Evolutionary conservation across 805 yeast genomes (phyloP).

Genomic region (Candida alai): DNA sequence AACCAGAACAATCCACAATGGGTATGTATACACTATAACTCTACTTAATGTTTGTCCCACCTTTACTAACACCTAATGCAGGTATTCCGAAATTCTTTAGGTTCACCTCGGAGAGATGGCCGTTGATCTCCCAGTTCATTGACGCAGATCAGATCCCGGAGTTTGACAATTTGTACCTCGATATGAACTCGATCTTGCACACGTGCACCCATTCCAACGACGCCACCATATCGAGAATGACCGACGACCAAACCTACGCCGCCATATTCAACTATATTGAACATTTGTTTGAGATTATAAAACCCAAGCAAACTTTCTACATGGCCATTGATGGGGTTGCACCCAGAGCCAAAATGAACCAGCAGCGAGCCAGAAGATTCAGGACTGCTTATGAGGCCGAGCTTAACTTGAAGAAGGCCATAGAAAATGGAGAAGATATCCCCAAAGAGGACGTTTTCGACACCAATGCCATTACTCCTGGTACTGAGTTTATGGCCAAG

Average conservation of each 20-base stretch:
- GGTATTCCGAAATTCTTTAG: conserved; percentile 98
- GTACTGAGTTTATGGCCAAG: conserved; percentile 93
- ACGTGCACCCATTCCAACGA: conserved; percentile 88
- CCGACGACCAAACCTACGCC: conserved; percentile 89
- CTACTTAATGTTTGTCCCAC: too few species aligned
- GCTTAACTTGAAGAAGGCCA: conserved; percentile 67
- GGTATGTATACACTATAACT: too few species aligned
- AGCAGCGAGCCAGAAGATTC: conserved; percentile 93
- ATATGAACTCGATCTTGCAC: conserved; percentile 95
- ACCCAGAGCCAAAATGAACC: conserved; percentile 98
- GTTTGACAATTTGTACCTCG: conserved; percentile 90
- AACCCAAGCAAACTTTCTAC: conserved; percentile 80
- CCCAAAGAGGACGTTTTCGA: conserved; percentile 88
- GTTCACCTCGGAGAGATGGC: conserved; percentile 99
- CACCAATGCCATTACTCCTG: conserved; percentile 92
- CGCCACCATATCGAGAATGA: conserved; percentile 56
- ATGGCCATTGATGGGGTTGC: conserved; percentile 99
- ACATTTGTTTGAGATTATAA: conserved; percentile 81
- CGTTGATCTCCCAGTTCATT: conserved; percentile 81
- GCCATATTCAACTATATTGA: conserved; percentile 94
- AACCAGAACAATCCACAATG: too few species aligned
- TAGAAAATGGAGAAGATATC: conserved; percentile 64
- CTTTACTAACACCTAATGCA: too few species aligned
- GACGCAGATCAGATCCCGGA: conserved; percentile 79
- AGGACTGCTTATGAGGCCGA: conserved; percentile 93